Percentiles rank a stretch among this genome's conserved stretches.
phyloP scores from a whole-genome alignment of 2,329 filamentous ascomycete genomes.

The Sporothrix pallida region DNA sequence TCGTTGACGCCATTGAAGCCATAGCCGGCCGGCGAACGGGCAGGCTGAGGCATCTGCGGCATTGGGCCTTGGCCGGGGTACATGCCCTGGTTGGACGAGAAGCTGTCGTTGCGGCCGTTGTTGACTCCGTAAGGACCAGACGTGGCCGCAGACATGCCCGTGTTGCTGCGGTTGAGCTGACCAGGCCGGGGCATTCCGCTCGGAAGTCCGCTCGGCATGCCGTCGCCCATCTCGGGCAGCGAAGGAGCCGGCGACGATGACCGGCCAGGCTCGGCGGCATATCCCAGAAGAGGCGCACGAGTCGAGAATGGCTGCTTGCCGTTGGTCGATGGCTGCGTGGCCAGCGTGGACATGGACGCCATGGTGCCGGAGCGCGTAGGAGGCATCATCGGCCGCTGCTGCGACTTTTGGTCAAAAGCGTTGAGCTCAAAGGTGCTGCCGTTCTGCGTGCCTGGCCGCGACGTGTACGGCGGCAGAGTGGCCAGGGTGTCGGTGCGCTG shows the following conservation, averaged over 20 bases:
- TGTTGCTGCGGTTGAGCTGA: constrained; percentile 40
- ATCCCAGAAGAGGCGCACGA: constrained; percentile 43
- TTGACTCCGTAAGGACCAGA: constrained; percentile 24
- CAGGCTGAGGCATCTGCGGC: constrained; percentile 40
- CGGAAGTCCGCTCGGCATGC: constrained; percentile 35
- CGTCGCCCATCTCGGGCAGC: constrained; percentile 29
- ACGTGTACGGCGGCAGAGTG: constrained; percentile 67
- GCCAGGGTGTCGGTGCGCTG: constrained; percentile 64
- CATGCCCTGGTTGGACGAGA: constrained; percentile 38
- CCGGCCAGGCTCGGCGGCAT: constrained; percentile 45
- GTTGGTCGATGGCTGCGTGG: constrained; percentile 33
- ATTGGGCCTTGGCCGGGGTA: constrained; percentile 40
- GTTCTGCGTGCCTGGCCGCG: constrained; percentile 55
- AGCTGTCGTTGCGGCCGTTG: constrained; percentile 29
- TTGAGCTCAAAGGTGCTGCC: constrained; percentile 56
- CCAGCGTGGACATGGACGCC: constrained; percentile 40
- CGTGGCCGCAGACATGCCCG: constrained; percentile 38
- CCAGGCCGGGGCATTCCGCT: constrained; percentile 38
- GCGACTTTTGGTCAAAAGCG: constrained; percentile 54
- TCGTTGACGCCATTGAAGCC: constrained; percentile 29
- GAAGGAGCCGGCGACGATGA: constrained; percentile 43
- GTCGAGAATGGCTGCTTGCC: constrained; percentile 40
- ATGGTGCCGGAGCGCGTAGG: constrained; percentile 46
- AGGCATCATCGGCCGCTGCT: constrained; percentile 53
- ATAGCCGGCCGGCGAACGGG: constrained; percentile 40